Evolutionary conservation across 495 filamentous ascomycete species (phyloP).

Genomic region (Aspergillus indologenus): DNA sequence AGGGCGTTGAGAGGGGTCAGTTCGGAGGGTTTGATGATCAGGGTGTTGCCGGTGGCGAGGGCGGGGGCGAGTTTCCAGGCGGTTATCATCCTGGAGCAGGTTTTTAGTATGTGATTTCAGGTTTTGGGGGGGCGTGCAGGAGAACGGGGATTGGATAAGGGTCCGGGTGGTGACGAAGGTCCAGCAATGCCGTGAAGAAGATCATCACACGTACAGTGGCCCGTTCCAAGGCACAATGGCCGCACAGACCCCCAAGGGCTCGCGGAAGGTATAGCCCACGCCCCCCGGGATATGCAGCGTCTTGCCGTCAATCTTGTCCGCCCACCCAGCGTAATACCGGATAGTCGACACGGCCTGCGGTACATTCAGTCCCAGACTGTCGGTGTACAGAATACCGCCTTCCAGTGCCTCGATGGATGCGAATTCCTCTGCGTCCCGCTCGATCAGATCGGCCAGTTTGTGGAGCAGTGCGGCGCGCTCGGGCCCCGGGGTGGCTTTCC

Average conservation of each 20-base stretch:
- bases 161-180: too few relatives aligned
- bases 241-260: constrained; percentile 37
- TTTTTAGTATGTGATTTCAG: constrained; percentile 29
- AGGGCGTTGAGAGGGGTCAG: constrained; percentile 84
- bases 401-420: constrained; percentile 32
- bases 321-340: constrained; percentile 36
- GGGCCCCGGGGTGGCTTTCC: constrained; percentile 39
- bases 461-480: constrained; percentile 44
- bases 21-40: constrained; percentile 91
- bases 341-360: constrained; percentile 23
- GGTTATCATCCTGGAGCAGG: constrained; percentile 67
- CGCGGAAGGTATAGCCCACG: constrained; percentile 29
- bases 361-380: constrained; percentile 24
- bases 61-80: constrained; percentile 55
- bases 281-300: constrained; percentile 22
- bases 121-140: neutral
- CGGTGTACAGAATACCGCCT: constrained; percentile 23
- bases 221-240: constrained; percentile 39
- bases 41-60: constrained; percentile 53
- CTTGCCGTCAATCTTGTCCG: constrained; percentile 35
- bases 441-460: constrained; percentile 36
- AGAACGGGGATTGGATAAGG: neutral
- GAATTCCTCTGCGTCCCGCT: constrained; percentile 24
- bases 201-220: constrained; percentile 26
- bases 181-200: too few relatives aligned